These are phyloP conservation scores for Xylariales sp. DNA, from an alignment of 2,329 filamentous ascomycete genomes.

Conservation along the genomic window DNA sequence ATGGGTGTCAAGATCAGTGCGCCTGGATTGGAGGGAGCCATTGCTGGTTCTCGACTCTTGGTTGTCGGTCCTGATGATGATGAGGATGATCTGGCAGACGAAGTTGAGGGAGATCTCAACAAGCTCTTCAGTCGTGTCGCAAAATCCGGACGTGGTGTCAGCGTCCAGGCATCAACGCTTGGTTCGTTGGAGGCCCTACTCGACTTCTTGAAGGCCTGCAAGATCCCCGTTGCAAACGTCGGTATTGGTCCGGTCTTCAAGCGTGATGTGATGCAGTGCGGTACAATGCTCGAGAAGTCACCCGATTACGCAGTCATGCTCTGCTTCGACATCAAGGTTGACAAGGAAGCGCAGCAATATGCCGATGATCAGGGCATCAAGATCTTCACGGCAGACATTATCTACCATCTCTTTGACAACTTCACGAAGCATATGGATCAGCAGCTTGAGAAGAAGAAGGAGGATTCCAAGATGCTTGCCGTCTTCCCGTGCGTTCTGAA, in stretches of 20 bases:
- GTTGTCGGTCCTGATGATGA: constrained; percentile 94
- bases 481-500: constrained; percentile 94
- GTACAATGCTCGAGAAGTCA: constrained; percentile 92
- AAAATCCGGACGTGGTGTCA: constrained; percentile 89
- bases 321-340: constrained; percentile 98
- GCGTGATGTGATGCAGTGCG: constrained; percentile 92
- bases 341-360: constrained; percentile 89
- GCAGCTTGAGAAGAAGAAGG: constrained; percentile 86
- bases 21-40: constrained; percentile 90
- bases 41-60: constrained; percentile 90
- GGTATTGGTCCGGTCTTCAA: constrained; percentile 97
- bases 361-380: constrained; percentile 94
- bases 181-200: constrained; percentile 93
- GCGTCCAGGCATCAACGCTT: constrained; percentile 93
- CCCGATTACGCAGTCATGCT: constrained; percentile 98
- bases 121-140: constrained; percentile 87
- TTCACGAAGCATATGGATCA: constrained; percentile 94
- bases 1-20: constrained; percentile 98
- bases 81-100: constrained; percentile 92
- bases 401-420: constrained; percentile 95
- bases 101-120: constrained; percentile 92
- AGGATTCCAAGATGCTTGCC: constrained; percentile 89
- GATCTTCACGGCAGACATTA: constrained; percentile 98
- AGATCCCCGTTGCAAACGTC: constrained; percentile 96
- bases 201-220: constrained; percentile 91